Conservation (phyloP, 441 rosid species). For the Adansonia gregorii region DNA sequence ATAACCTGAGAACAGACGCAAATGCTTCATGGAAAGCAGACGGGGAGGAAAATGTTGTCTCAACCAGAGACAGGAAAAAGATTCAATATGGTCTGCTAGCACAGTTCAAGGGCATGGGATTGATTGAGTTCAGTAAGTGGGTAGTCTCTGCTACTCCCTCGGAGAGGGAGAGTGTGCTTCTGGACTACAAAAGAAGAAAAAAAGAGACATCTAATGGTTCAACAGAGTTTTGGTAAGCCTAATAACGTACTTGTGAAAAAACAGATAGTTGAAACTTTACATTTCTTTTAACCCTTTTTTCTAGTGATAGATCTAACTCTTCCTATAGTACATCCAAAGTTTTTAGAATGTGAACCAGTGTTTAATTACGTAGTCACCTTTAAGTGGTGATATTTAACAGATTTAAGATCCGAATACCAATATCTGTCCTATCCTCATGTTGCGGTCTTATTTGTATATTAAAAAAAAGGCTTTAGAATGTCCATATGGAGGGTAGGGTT, state of each 20-base stretch:
- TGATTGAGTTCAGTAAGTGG: constrained; percentile 83
- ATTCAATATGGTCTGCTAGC: constrained; percentile 58
- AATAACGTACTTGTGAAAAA: neutral
- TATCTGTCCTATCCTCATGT: neutral
- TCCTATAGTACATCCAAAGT: neutral
- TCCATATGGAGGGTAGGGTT: neutral
- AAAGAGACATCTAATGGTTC: constrained; percentile 39
- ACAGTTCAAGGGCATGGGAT: constrained; percentile 65
- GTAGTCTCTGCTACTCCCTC: constrained; percentile 58
- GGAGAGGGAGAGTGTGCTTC: constrained; percentile 56
- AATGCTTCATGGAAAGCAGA: constrained; percentile 27
- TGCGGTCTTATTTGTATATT: neutral
- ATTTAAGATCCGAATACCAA: neutral
- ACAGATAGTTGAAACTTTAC: neutral
- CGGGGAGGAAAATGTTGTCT: constrained; percentile 33
- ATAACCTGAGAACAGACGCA: constrained; percentile 10
- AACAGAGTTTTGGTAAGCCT: neutral
- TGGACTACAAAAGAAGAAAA: constrained; percentile 54
- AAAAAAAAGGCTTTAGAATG: neutral
- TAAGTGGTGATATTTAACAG: neutral
- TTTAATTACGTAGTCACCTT: neutral
- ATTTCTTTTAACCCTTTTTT: neutral
- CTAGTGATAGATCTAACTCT: neutral
- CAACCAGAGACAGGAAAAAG: constrained; percentile 50
- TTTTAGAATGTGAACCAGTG: neutral